These are phyloP conservation scores for Chalaropsis thielavioides DNA, from an alignment of 2,329 filamentous ascomycete species.

Conservation along the genomic window DNA sequence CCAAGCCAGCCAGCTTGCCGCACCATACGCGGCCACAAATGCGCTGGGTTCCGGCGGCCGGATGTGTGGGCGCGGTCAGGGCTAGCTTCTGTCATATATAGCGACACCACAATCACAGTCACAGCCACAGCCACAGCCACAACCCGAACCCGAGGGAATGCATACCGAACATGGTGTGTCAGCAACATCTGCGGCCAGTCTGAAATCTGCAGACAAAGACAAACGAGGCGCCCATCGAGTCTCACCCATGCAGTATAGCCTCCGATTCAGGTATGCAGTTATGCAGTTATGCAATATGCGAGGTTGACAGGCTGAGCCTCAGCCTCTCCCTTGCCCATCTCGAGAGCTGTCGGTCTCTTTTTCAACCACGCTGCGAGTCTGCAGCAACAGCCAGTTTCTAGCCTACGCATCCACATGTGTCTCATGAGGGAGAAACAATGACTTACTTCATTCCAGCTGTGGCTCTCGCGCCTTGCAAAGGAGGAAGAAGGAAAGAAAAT, in stretches of 20 bases:
- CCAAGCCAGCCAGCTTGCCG: no score
- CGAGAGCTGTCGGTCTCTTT: not conserved
- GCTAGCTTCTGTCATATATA: not conserved
- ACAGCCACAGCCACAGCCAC: not conserved
- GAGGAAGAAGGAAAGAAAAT: not conserved
- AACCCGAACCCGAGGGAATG: not conserved
- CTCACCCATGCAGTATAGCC: not conserved
- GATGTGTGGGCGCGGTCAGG: no score
- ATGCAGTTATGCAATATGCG: not conserved
- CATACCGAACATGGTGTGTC: not conserved
- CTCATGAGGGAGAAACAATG: conserved; percentile 1
- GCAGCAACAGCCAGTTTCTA: not conserved
- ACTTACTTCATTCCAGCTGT: not conserved
- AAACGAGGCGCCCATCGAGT: no score
- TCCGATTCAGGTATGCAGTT: not conserved
- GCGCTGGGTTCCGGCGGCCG: no score
- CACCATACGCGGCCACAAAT: no score
- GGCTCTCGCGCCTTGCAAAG: not conserved
- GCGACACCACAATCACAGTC: not conserved
- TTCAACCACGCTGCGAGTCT: not conserved
- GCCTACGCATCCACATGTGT: not conserved
- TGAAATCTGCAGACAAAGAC: not conserved
- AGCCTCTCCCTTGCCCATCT: not conserved
- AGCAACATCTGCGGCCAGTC: no score
- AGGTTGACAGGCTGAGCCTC: not conserved